These are phyloP conservation scores for Musa acuminata DNA, from an alignment of 176 grass and related monocot genomes.

Conservation along the genomic window DNA sequence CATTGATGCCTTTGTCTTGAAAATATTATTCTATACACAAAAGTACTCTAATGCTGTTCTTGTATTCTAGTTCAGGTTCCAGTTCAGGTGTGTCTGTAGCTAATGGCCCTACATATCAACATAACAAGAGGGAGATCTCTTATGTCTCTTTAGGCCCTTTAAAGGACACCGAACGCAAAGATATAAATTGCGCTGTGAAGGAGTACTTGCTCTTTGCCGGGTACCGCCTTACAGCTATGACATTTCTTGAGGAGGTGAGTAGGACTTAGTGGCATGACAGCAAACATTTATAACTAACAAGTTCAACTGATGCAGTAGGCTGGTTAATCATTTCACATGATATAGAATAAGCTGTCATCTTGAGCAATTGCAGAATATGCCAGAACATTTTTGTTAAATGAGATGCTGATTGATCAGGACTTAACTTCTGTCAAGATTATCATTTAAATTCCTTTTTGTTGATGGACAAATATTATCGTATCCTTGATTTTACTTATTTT, in stretches of 20 bases:
- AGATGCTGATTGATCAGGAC: too few species aligned
- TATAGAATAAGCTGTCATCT: too few species aligned
- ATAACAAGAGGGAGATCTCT: constrained; percentile 44
- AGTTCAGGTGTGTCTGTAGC: constrained; percentile 37
- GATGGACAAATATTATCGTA: not conserved
- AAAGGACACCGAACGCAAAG: constrained; percentile 72
- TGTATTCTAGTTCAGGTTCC: constrained; percentile 20
- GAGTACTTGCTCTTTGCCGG: constrained; percentile 95
- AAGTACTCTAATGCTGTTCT: constrained; percentile 22
- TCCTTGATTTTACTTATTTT: not conserved
- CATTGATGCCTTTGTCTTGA: not conserved
- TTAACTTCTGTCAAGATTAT: too few species aligned
- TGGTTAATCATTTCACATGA: not conserved
- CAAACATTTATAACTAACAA: not conserved
- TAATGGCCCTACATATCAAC: constrained; percentile 43
- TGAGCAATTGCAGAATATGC: too few species aligned
- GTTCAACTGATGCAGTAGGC: not conserved
- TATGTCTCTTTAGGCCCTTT: constrained; percentile 69
- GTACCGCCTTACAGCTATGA: constrained; percentile 93
- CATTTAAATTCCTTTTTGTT: not conserved
- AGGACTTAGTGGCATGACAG: not conserved
- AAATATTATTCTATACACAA: not conserved
- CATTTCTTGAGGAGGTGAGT: constrained; percentile 89
- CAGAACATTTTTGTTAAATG: too few species aligned
- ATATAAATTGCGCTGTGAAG: constrained; percentile 89